phyloP scores from a whole-genome alignment of 352 stramenopile species.

The Globisporangium cystogenes region DNA sequence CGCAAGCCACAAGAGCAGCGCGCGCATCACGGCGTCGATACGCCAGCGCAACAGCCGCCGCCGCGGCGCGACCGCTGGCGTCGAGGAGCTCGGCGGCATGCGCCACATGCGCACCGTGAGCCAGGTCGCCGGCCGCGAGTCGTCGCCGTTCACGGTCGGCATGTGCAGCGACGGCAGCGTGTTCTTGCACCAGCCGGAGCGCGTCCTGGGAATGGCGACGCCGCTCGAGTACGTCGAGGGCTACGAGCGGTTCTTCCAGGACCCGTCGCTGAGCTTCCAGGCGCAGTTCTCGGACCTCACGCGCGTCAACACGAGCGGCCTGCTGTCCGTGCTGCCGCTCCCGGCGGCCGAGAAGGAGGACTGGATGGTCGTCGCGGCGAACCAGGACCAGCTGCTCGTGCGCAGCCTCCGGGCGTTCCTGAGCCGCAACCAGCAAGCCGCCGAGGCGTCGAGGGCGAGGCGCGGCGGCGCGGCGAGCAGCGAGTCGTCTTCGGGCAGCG shows the following conservation, averaged over 20 bases:
- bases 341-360: constrained; percentile 47
- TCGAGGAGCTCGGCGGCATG: constrained; percentile 36
- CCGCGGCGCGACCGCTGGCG: constrained; percentile 20
- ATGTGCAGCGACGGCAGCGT: constrained; percentile 84
- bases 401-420: constrained; percentile 63
- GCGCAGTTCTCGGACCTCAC: constrained; percentile 75
- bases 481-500: constrained; percentile 19
- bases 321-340: constrained; percentile 58
- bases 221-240: constrained; percentile 71
- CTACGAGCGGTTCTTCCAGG: constrained; percentile 81
- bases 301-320: constrained; percentile 60
- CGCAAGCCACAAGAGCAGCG: constrained; percentile 14
- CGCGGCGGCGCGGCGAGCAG: constrained; percentile 26
- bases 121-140: constrained; percentile 55
- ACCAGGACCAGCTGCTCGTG: constrained; percentile 66
- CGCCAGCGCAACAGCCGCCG: constrained; percentile 44
- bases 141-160: constrained; percentile 61
- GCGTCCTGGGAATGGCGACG: constrained; percentile 51
- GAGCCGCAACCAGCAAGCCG: constrained; percentile 45
- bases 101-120: constrained; percentile 73
- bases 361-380: constrained; percentile 76
- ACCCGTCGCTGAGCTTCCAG: constrained; percentile 66
- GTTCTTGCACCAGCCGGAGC: constrained; percentile 56
- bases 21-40: constrained; percentile 24
- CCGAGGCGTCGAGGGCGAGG: constrained; percentile 39